These are phyloP conservation scores for Syzygium aromaticum DNA, from an alignment of 345 rosid genomes.

Conservation along the genomic window DNA sequence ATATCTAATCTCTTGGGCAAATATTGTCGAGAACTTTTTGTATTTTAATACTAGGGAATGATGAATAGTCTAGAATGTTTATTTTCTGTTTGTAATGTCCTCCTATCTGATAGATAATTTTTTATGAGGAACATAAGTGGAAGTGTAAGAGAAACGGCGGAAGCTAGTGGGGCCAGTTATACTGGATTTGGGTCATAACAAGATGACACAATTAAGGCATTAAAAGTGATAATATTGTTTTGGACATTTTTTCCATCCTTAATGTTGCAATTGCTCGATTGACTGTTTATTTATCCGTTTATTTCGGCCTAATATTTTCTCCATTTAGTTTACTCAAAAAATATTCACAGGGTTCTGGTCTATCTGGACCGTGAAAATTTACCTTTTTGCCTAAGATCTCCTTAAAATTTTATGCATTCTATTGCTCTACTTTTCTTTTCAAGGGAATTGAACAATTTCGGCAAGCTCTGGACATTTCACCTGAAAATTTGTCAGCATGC, in stretches of 20 bases:
- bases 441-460: slow-evolving; percentile 83
- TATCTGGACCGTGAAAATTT: not conserved
- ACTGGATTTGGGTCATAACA: not conserved
- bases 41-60: not conserved
- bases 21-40: not conserved
- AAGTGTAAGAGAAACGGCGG: not conserved
- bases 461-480: slow-evolving; percentile 65
- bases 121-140: not conserved
- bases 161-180: not conserved
- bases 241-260: not conserved
- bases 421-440: not conserved
- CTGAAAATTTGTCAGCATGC: slow-evolving; percentile 63
- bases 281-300: not conserved
- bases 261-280: not conserved
- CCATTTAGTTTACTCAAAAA: not conserved
- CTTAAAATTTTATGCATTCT: not conserved
- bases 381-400: not conserved
- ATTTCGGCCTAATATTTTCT: not conserved
- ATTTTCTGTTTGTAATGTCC: not conserved
- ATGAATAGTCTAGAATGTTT: not conserved
- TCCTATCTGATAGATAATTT: not conserved
- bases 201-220: not conserved
- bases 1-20: not conserved
- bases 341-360: not conserved
- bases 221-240: not conserved